These are phyloP conservation scores for Lasiodiplodia hormozganensis DNA, from an alignment of 2,329 filamentous ascomycete species.

Conservation along the genomic window DNA sequence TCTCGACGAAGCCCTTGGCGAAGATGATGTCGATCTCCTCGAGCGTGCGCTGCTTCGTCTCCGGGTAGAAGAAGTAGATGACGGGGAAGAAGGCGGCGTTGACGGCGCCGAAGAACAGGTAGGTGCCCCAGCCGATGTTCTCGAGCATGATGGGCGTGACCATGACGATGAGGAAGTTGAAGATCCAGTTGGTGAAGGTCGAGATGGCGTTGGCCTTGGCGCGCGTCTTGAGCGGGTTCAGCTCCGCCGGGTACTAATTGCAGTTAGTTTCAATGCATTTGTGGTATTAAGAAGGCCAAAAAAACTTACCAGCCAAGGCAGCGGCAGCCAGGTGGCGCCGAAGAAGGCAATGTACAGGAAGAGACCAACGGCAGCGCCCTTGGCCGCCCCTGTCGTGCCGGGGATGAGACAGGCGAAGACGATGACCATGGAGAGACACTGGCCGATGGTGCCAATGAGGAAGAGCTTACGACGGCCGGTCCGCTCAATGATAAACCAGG, in stretches of 20 bases:
- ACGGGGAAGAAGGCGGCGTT: constrained; percentile 48
- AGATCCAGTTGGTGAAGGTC: constrained; percentile 60
- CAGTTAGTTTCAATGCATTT: background rate
- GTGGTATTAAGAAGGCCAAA: no score
- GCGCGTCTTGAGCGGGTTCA: constrained; percentile 62
- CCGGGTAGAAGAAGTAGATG: constrained; percentile 59
- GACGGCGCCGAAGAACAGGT: constrained; percentile 32
- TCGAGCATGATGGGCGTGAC: constrained; percentile 50
- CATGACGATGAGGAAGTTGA: constrained; percentile 43
- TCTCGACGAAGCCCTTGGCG: constrained; percentile 62
- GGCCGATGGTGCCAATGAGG: constrained; percentile 55
- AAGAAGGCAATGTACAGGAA: constrained; percentile 75
- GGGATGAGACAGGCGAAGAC: constrained; percentile 51
- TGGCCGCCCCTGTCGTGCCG: constrained; percentile 45
- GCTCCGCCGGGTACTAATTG: constrained; percentile 50
- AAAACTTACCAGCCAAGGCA: constrained; percentile 61
- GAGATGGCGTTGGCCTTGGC: constrained; percentile 63
- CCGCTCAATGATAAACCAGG: constrained; percentile 70
- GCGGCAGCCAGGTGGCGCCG: constrained; percentile 68
- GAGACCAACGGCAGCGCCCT: constrained; percentile 64
- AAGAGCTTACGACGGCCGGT: constrained; percentile 58
- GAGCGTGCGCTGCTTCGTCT: constrained; percentile 57
- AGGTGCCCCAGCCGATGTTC: constrained; percentile 39
- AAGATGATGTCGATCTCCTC: constrained; percentile 59
- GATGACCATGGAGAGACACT: constrained; percentile 62